These are phyloP conservation scores for Quercus rubra DNA, from an alignment of 306 rosid species.

Conservation along the genomic window DNA sequence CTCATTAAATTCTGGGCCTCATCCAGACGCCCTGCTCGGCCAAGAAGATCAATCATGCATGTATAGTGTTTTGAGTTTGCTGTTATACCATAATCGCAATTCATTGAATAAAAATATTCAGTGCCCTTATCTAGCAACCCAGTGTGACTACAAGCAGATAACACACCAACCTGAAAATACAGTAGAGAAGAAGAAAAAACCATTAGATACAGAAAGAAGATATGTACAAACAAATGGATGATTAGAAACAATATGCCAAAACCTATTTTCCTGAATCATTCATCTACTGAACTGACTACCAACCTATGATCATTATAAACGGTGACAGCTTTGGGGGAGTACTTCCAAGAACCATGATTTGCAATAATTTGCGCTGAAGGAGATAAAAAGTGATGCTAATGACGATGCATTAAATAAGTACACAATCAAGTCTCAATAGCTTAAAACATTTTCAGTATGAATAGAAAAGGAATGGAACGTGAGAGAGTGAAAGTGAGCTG, in stretches of 20 bases:
- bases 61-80: slow-evolving; percentile 70
- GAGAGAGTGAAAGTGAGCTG: neutral
- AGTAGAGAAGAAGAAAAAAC: slow-evolving; percentile 3
- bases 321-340: neutral
- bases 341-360: neutral
- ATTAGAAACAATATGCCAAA: neutral
- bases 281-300: neutral
- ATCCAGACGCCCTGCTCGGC: slow-evolving; percentile 73
- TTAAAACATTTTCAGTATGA: neutral
- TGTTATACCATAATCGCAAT: slow-evolving; percentile 45
- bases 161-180: slow-evolving; percentile 68
- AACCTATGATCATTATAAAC: neutral
- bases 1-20: slow-evolving; percentile 70
- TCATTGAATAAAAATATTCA: slow-evolving; percentile 64
- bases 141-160: slow-evolving; percentile 82
- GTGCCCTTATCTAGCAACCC: slow-evolving; percentile 64
- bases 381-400: neutral
- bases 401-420: neutral
- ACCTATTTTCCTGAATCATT: neutral
- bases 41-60: slow-evolving; percentile 84
- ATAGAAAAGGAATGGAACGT: neutral
- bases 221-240: neutral
- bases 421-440: neutral
- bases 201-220: neutral
- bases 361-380: neutral